A percentile compares a stretch with the other conserved stretches of the same genome.
Conservation (phyloP, 2,329 filamentous ascomycete species). For the Cordyceps farinosa region DNA sequence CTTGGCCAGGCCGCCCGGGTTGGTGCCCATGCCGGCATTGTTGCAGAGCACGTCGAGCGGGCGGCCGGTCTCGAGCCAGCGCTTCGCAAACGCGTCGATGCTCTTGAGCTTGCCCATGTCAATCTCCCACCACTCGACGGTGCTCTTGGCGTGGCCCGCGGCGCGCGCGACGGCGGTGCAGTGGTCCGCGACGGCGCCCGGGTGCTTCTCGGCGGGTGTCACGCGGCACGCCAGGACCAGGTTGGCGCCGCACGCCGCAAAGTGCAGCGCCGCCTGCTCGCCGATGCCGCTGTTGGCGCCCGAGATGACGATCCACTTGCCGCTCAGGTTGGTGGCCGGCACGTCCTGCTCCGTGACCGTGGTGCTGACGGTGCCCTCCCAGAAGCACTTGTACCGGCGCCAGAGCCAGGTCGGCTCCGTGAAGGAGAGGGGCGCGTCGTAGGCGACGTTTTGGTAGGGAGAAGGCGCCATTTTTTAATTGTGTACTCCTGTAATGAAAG, state of each 20-base stretch:
- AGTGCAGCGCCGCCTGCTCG: conserved; percentile 24
- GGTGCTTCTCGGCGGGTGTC: conserved; percentile 25
- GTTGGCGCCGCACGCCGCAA: conserved; percentile 28
- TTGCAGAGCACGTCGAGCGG: conserved; percentile 30
- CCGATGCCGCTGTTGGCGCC: conserved; percentile 27
- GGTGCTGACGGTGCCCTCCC: conserved; percentile 16
- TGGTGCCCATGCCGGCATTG: conserved; percentile 27
- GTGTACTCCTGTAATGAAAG: neutral
- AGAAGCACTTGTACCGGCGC: conserved; percentile 13
- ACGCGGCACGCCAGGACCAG: conserved; percentile 27
- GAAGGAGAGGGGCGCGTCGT: conserved; percentile 19
- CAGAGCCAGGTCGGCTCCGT: conserved; percentile 15
- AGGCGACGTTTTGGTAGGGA: conserved; percentile 10
- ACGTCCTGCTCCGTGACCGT: conserved; percentile 14
- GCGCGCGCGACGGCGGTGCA: conserved; percentile 19
- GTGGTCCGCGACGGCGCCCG: conserved; percentile 24
- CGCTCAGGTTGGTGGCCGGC: conserved; percentile 13
- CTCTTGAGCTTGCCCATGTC: conserved; percentile 25
- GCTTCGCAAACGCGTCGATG: conserved; percentile 26
- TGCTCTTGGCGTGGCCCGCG: conserved; percentile 18
- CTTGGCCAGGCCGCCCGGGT: conserved; percentile 19
- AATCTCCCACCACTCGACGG: conserved; percentile 28
- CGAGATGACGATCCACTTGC: conserved; percentile 21
- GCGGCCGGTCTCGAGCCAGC: conserved; percentile 26
- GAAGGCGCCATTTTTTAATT: neutral